Base-by-base conservation (phyloP, 2,329 filamentous ascomycete species). In the Diaporthe citrichinensis region DNA sequence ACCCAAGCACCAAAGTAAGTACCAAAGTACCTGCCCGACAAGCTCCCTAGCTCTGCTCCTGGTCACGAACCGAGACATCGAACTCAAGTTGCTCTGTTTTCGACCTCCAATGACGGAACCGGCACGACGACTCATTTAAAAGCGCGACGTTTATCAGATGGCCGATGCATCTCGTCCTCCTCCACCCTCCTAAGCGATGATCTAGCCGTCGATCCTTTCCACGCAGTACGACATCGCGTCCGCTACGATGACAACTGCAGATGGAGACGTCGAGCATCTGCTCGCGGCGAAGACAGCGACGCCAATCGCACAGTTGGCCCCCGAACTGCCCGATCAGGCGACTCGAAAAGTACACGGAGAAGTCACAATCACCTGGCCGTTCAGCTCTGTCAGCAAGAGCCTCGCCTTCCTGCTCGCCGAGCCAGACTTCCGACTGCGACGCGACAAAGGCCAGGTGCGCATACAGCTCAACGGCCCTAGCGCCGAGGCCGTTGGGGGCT, bases 291-390 rank as follows among this genome's bases (percentile, higher is more conserved):
- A 68, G 46, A 77, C 76, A 2, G 51, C 84, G 34, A 90, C 88
- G 14, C 85, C 90, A 25, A 92, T 93, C 79, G 87, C 91, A 10
- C 85, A 90, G 76, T 86, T 93, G 46, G 82, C 79, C 46, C 90
- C 91, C 8, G 84, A 87, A 12, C 80, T 91, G 8, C 74, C 83
- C 20, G 82, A 87, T 17, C 82, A 83, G 34, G 74, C 80, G 3
- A 82, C 84, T 8, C 85, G 85, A 76, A 85, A 86, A 17, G 84
- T 98, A 44, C 89, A 91, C 75, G 95, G 94, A 53, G 88, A 94
- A 23, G 91, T 98, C 31, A 96, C 95, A 12, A 91, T 98, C 49
- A 92, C 95, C 75, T 98, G 96, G 96, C 96, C 96, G 0, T 98
- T 95, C 84, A 98, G 94, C 78, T 94, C 93, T 31, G 91, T 95